These are phyloP conservation scores for Discostella pseudostelligera DNA, from an alignment of 108 stramenopile genomes.

Conservation along the genomic window DNA sequence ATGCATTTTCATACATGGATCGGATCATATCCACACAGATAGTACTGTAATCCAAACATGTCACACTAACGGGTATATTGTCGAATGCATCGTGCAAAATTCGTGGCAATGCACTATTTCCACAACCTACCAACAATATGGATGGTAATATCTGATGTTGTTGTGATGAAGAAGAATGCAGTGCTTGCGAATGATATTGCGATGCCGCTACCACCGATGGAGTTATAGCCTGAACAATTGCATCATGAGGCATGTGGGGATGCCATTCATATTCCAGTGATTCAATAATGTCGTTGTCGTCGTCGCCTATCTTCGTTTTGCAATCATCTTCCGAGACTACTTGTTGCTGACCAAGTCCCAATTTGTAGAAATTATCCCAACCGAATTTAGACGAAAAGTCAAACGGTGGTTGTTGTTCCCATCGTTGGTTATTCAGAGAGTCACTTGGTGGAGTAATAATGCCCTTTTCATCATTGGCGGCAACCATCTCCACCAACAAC, in stretches of 20 bases:
- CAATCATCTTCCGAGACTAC: constrained; percentile 55
- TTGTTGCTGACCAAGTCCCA: constrained; percentile 2
- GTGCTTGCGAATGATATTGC: not conserved
- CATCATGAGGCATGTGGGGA: constrained; percentile 53
- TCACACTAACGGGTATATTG: constrained; percentile 21
- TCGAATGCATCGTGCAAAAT: constrained; percentile 45
- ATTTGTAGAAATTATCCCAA: constrained; percentile 68
- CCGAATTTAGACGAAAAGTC: constrained; percentile 66
- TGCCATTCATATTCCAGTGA: constrained; percentile 69
- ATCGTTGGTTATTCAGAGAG: not conserved
- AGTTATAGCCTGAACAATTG: constrained; percentile 46
- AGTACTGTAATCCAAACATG: constrained; percentile 64
- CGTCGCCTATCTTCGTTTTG: too few relatives aligned
- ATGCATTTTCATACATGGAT: constrained; percentile 20
- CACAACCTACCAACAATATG: constrained; percentile 61
- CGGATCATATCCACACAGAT: constrained; percentile 60
- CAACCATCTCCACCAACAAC: not conserved
- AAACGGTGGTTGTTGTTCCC: constrained; percentile 33
- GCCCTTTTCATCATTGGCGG: not conserved
- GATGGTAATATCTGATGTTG: constrained; percentile 32
- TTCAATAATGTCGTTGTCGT: constrained; percentile 1
- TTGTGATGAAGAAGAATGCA: not conserved
- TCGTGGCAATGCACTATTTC: constrained; percentile 60
- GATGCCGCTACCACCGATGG: constrained; percentile 23
- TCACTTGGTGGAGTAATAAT: not conserved